Evolutionary conservation across 805 yeast genomes (phyloP).

Genomic region (Monosporozyma servazzii): DNA sequence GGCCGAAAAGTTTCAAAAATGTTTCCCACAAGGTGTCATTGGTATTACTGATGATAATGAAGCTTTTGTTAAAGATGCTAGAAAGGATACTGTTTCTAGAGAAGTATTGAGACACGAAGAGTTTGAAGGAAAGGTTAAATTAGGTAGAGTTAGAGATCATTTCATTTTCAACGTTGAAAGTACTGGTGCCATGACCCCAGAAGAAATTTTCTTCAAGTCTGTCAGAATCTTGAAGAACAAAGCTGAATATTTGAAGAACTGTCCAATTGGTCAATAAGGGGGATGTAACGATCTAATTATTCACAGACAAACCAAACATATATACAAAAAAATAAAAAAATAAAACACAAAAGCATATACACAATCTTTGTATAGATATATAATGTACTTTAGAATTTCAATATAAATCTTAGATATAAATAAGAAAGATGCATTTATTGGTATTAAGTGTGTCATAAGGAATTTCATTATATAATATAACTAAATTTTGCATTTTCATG

Average conservation of each 20-base stretch:
- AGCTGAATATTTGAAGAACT: slow-evolving; percentile 66
- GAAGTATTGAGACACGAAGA: slow-evolving; percentile 92
- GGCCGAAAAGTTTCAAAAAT: slow-evolving; percentile 72
- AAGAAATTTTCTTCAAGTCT: slow-evolving; percentile 87
- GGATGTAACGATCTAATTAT: background rate
- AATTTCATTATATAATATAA: background rate
- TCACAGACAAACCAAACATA: background rate
- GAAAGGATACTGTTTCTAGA: slow-evolving; percentile 94
- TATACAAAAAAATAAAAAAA: background rate
- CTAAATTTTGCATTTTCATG: background rate
- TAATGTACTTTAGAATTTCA: slow-evolving; percentile 1
- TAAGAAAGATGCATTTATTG: background rate
- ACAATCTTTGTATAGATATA: background rate
- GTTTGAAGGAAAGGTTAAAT: slow-evolving; percentile 77
- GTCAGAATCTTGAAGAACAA: slow-evolving; percentile 79
- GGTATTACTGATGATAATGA: slow-evolving; percentile 56
- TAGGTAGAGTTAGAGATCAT: slow-evolving; percentile 87
- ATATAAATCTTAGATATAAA: background rate
- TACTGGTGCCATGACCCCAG: slow-evolving; percentile 95
- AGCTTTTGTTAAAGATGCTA: slow-evolving; percentile 79
- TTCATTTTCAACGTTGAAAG: slow-evolving; percentile 92
- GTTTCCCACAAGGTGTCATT: slow-evolving; percentile 91
- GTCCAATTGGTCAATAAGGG: slow-evolving; percentile 57
- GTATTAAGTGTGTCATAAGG: background rate
- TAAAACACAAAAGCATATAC: background rate